These are phyloP conservation scores for maize (Zea mays) DNA, from an alignment of 176 grass and related monocot species.

Conservation along the genomic window Zm-B73-REFERENCE-NAM-5.0 NC_050103.1:156853001-156853500, in stretches of 20 bases:
- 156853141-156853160: slow-evolving; percentile 35
- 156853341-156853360: slow-evolving; percentile 90
- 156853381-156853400: slow-evolving; percentile 87
- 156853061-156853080: slow-evolving; percentile 90
- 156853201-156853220: slow-evolving; percentile 45
- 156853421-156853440: slow-evolving; percentile 72
- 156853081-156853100: slow-evolving; percentile 96
- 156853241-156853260: slow-evolving; percentile 61
- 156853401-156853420: slow-evolving; percentile 78
- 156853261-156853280: slow-evolving; percentile 91
- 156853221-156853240: slow-evolving; percentile 2
- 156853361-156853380: slow-evolving; percentile 98
- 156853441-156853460: slow-evolving; percentile 29
- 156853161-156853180: slow-evolving; percentile 22
- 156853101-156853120: slow-evolving; percentile 56
- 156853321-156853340: slow-evolving; percentile 96
- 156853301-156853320: slow-evolving; percentile 82
- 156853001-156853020: slow-evolving; percentile 99
- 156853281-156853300: slow-evolving; percentile 87
- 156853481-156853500: slow-evolving; percentile 17
- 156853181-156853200: slow-evolving; percentile 33
- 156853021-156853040: slow-evolving; percentile 87
- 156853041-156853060: slow-evolving; percentile 78
- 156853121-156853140: slow-evolving; percentile 45
- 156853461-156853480: slow-evolving; percentile 28